Evolutionary conservation across 495 filamentous ascomycete genomes (phyloP), one percentile per base, ranked within the genome.

Genomic region (Friedmanniomyces endolithicus): DNA sequence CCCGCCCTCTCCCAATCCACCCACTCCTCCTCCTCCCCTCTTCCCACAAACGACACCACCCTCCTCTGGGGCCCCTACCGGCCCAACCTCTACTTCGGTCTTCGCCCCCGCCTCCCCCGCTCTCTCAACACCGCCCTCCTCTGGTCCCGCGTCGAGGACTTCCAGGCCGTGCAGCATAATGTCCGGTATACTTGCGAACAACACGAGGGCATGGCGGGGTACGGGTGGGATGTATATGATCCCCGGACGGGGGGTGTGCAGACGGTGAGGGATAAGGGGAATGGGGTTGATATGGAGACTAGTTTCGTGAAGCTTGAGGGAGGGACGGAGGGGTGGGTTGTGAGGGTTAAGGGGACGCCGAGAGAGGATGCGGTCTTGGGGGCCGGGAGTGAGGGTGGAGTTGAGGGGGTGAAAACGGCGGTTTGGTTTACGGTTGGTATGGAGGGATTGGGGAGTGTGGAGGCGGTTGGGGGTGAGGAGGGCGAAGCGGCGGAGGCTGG

Each of bases 211-310:
- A 95, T 98, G 85, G 82, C 81, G 40, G 89, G 92, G 34, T 98
- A 98, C 66, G 92, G 90, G 56, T 98, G 92, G 92, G 90, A 97
- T 59, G 79, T 92, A 63, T 98, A 94, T 70, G 92, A 97, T 67
- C 81, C 87, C 20, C 76, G 92, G 47, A 82, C 75, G 41, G 92
- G 92, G 60, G 92, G 92, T 46, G 74, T 83, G 22, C 86, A 98
- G 72, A 86, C 85, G 19, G 90, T 98, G 52, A 85, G 88, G 63
- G 92, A 98, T 64, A 81, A 78, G 17, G 84, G 80, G 29, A 98
- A 98, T 69, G 78, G 75, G 52, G 74, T 98, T 52, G 90, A 97
- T 70, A 75, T 98, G 57, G 89, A 84, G 27, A 95, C 92, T 24
- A 83, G 85, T 48, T 97, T 95, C 68, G 79, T 96, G 60, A 98